These are phyloP conservation scores for Phytopythium boreale DNA, from an alignment of 352 stramenopile genomes.

Conservation along the genomic window DNA sequence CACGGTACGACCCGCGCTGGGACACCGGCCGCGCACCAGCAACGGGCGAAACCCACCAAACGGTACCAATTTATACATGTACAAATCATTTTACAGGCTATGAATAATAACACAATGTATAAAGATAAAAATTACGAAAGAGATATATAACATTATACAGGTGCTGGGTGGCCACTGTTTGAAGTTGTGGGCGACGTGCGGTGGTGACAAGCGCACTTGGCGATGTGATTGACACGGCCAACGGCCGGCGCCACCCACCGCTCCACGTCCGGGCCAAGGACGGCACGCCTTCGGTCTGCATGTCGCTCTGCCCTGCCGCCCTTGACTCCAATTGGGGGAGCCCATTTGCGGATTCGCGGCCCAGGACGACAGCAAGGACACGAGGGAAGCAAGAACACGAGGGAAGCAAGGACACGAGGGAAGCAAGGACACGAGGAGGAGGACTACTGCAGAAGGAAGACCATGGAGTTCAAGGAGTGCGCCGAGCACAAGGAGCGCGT, in stretches of 20 bases:
- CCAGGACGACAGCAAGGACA: not conserved
- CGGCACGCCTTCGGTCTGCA: too few species aligned
- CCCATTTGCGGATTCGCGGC: not conserved
- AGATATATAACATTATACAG: too few species aligned
- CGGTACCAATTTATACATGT: not conserved
- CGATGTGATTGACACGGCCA: not conserved
- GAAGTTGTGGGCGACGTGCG: conserved; percentile 1
- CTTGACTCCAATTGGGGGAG: too few species aligned
- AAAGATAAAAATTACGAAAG: too few species aligned
- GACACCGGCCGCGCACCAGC: not conserved
- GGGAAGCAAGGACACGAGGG: conserved; percentile 4
- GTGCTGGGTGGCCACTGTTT: not conserved
- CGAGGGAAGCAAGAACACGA: too few species aligned
- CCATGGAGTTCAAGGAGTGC: conserved; percentile 56
- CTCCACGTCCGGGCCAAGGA: too few species aligned
- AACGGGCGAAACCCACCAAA: not conserved
- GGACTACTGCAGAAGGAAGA: conserved; percentile 13
- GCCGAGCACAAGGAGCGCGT: conserved; percentile 75
- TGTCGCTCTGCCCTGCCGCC: too few species aligned
- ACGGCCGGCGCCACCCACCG: too few species aligned
- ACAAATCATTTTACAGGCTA: not conserved
- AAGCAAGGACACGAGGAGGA: not conserved
- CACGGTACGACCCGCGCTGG: not conserved
- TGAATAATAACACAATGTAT: not conserved
- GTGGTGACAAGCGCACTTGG: not conserved